A percentile compares a stretch with the other conserved stretches of the same genome.
Evolutionary conservation across 768 basidiomycete species (phyloP).

Genomic region (Leccinum boreale): DNA sequence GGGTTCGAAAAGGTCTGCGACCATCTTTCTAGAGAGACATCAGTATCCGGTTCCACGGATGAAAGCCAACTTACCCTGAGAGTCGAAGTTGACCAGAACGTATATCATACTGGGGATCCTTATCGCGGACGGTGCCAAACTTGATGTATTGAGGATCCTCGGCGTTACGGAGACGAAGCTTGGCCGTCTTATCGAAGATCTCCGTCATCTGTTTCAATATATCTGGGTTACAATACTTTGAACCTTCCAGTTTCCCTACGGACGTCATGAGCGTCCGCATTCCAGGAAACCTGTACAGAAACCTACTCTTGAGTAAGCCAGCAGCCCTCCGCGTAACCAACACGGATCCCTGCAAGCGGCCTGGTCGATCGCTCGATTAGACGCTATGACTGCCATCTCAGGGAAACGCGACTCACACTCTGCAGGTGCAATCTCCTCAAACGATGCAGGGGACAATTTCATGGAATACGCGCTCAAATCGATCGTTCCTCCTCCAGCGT

Average conservation of each 20-base stretch:
- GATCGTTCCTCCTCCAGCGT: constrained; percentile 48
- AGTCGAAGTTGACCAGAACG: constrained; percentile 39
- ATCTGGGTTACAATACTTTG: constrained; percentile 30
- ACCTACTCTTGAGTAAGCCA: constrained; percentile 27
- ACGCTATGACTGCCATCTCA: neutral
- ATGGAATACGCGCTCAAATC: constrained; percentile 43
- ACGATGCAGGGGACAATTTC: constrained; percentile 35
- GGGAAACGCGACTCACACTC: constrained; percentile 27
- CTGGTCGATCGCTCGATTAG: constrained; percentile 19
- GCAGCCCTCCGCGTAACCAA: constrained; percentile 36
- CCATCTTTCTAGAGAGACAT: constrained; percentile 29
- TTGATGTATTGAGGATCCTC: constrained; percentile 39
- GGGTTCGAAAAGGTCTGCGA: constrained; percentile 43
- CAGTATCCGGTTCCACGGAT: neutral
- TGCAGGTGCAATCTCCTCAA: constrained; percentile 37
- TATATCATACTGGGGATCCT: constrained; percentile 38
- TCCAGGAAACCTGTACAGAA: neutral
- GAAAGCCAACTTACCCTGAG: constrained; percentile 28
- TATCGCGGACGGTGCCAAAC: constrained; percentile 40
- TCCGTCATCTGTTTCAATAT: constrained; percentile 37
- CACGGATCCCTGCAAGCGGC: constrained; percentile 41
- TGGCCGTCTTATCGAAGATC: constrained; percentile 38
- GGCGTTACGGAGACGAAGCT: constrained; percentile 41
- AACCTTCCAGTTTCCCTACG: constrained; percentile 30
- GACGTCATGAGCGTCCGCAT: neutral